Evolutionary conservation across 192 early-diverging fungal genomes (phyloP).

Genomic region (Jimgerdemannia lactiflua): DNA sequence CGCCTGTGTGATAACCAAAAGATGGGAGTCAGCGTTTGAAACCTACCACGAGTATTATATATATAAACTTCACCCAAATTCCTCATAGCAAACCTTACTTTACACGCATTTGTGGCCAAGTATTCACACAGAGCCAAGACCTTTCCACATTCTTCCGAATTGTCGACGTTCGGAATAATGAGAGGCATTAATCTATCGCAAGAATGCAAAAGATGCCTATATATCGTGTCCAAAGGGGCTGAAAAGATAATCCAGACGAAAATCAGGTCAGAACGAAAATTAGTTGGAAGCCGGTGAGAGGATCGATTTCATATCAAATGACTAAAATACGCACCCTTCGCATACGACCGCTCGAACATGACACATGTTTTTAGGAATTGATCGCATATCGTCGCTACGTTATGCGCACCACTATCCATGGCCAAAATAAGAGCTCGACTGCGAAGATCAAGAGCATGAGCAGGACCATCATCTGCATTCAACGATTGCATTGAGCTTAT

Average conservation of each 20-base stretch:
- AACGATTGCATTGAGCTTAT: conserved; percentile 46
- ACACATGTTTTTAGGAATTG: conserved; percentile 32
- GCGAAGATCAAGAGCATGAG: conserved; percentile 30
- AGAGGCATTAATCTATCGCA: conserved; percentile 25
- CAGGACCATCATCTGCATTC: conserved; percentile 30
- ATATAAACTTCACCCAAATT: not conserved
- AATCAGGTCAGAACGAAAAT: not conserved
- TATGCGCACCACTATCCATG: conserved; percentile 10
- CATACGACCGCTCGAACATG: conserved; percentile 34
- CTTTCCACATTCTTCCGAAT: conserved; percentile 14
- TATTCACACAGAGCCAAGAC: conserved; percentile 38
- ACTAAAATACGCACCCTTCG: conserved; percentile 13
- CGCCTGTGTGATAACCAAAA: not conserved
- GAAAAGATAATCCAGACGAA: not conserved
- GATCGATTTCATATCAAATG: too few relatives aligned
- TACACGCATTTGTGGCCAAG: conserved; percentile 32
- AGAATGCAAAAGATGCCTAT: conserved; percentile 13
- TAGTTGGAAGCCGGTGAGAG: too few relatives aligned
- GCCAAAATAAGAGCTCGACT: conserved; percentile 21
- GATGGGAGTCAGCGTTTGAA: too few relatives aligned
- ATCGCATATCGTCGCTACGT: conserved; percentile 35
- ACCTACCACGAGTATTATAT: too few relatives aligned
- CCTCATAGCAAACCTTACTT: conserved; percentile 27
- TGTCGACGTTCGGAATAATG: conserved; percentile 3
- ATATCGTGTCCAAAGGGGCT: conserved; percentile 8